phyloP scores from a whole-genome alignment of 345 rosid genomes.

The Gossypium arboreum region DNA sequence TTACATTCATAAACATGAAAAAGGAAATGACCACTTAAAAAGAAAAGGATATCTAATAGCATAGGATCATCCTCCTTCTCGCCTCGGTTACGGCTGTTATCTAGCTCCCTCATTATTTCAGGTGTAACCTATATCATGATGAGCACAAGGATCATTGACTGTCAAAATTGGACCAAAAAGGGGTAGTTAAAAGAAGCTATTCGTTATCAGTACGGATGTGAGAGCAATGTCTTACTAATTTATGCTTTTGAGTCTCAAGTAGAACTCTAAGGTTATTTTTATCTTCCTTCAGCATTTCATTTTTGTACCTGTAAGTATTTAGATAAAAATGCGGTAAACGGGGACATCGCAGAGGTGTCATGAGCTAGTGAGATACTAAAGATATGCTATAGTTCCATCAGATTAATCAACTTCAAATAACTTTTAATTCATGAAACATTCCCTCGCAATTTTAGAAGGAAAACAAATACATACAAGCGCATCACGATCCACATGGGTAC shows the following conservation, averaged over 20 bases:
- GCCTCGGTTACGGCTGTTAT: conserved; percentile 77
- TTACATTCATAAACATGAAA: background rate
- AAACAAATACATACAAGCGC: background rate
- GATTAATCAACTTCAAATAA: background rate
- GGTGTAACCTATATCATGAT: conserved; percentile 62
- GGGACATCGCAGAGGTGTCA: background rate
- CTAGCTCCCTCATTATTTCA: conserved; percentile 73
- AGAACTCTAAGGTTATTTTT: conserved; percentile 64
- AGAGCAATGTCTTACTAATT: conserved; percentile 47
- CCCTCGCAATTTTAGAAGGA: background rate
- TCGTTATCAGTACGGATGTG: background rate
- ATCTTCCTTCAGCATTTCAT: conserved; percentile 74
- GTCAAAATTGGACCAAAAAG: background rate
- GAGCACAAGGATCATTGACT: background rate
- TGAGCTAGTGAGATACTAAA: background rate
- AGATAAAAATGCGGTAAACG: background rate
- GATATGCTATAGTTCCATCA: background rate
- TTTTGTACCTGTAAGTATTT: conserved; percentile 63
- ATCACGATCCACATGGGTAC: background rate
- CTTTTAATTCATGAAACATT: background rate
- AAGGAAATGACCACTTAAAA: background rate
- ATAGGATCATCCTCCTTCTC: conserved; percentile 76
- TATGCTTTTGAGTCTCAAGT: conserved; percentile 65
- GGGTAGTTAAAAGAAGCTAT: background rate
- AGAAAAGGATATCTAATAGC: conserved; percentile 68